phyloP scores from a whole-genome alignment of 169 alveolate genomes.

The Babesia microti region DNA sequence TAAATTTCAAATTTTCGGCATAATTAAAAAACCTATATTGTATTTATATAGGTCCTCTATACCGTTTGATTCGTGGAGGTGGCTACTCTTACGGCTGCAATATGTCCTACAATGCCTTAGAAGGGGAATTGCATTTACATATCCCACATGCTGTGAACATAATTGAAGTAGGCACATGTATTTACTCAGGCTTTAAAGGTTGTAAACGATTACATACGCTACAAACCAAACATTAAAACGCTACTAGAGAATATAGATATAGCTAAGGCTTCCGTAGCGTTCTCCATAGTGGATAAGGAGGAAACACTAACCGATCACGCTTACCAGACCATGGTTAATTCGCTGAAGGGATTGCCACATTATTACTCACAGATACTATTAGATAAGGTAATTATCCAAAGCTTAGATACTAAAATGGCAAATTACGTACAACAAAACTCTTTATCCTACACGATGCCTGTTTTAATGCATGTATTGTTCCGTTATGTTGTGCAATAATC shows the following conservation, averaged over 20 bases:
- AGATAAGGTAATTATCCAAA: conserved; percentile 5
- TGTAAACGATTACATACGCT: conserved; percentile 25
- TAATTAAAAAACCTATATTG: neutral
- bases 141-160: conserved; percentile 31
- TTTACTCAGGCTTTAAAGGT: conserved; percentile 35
- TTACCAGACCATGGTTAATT: conserved; percentile 34
- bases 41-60: conserved; percentile 38
- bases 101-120: conserved; percentile 29
- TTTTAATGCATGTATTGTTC: too few relatives aligned
- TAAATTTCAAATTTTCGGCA: neutral
- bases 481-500: too few relatives aligned
- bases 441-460: too few relatives aligned
- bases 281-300: conserved; percentile 40
- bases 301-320: conserved; percentile 46
- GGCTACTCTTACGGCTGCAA: conserved; percentile 58
- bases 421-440: too few relatives aligned
- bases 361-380: conserved; percentile 6
- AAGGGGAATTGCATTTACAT: conserved; percentile 49
- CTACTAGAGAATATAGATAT: conserved; percentile 34
- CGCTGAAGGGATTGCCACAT: conserved; percentile 36
- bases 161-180: conserved; percentile 8
- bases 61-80: conserved; percentile 60
- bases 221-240: conserved; percentile 18
- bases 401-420: too few relatives aligned
- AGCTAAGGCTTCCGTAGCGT: conserved; percentile 47